A percentile compares a stretch with the other conserved stretches of the same genome.
These are phyloP conservation scores for Beauveria asiatica DNA, from an alignment of 2,329 filamentous ascomycete genomes.

Conservation along the genomic window DNA sequence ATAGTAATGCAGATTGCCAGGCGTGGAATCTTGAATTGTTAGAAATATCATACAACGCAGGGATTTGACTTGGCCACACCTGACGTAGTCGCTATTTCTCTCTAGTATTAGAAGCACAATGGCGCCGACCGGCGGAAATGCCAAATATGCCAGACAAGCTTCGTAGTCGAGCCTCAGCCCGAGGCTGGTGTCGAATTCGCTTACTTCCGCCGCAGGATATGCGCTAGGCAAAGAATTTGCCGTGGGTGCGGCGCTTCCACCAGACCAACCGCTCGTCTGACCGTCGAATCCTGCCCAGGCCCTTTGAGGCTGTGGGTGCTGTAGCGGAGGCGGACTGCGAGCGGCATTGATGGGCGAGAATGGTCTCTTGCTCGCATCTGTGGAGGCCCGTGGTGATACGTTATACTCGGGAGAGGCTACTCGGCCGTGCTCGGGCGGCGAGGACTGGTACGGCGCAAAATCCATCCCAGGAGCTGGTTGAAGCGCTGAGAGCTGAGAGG, in stretches of 20 bases:
- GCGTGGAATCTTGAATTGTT: conserved; percentile 63
- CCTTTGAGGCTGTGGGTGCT: conserved; percentile 48
- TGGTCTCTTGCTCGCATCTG: conserved; percentile 42
- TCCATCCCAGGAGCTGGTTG: conserved; percentile 50
- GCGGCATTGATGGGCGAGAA: conserved; percentile 40
- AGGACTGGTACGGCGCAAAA: conserved; percentile 95
- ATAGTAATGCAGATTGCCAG: conserved; percentile 84
- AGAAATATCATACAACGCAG: not conserved
- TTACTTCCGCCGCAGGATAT: conserved; percentile 44
- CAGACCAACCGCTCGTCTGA: conserved; percentile 23
- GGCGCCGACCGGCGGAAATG: conserved; percentile 76
- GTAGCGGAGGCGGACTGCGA: conserved; percentile 33
- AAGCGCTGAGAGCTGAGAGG: not conserved
- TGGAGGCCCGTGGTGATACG: conserved; percentile 47
- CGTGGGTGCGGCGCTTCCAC: conserved; percentile 15
- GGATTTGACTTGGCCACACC: conserved; percentile 42
- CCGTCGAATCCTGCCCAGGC: conserved; percentile 38
- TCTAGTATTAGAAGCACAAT: conserved; percentile 79
- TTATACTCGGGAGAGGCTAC: conserved; percentile 59
- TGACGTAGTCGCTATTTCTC: conserved; percentile 93
- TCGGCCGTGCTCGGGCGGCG: conserved; percentile 75
- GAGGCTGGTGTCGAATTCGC: conserved; percentile 85
- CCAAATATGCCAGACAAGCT: conserved; percentile 80
- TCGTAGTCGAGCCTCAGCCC: conserved; percentile 83
- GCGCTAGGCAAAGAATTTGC: conserved; percentile 24